Conservation (phyloP, 2,329 filamentous ascomycete genomes). For the Trichoderma sp. region DNA sequence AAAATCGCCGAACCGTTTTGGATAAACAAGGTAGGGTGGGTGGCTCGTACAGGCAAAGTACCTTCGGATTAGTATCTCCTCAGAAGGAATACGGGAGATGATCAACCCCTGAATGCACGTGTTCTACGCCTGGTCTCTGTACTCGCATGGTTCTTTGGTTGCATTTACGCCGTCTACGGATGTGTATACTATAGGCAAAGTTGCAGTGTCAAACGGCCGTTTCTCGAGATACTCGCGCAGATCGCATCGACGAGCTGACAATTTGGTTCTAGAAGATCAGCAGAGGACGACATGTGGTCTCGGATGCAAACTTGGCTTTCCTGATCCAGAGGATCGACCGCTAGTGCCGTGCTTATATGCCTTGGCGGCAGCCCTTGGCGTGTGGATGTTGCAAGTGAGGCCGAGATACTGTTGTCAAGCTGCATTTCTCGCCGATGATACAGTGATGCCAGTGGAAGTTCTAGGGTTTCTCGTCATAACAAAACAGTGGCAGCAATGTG, state of each 20-base stretch:
- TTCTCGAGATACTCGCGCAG: neutral
- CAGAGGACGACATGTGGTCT: neutral
- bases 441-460: neutral
- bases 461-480: neutral
- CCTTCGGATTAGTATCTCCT: neutral
- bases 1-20: constrained; percentile 13
- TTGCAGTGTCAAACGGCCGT: neutral
- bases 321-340: neutral
- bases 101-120: neutral
- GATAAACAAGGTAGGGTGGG: neutral
- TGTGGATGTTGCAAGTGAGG: neutral
- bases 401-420: neutral
- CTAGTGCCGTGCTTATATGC: constrained; percentile 12
- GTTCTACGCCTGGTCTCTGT: neutral
- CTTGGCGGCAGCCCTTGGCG: neutral
- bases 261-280: constrained; percentile 9
- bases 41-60: neutral
- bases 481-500: neutral
- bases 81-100: neutral
- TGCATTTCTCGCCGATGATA: neutral
- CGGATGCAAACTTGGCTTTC: constrained; percentile 9
- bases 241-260: neutral
- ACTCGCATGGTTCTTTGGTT: neutral
- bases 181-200: neutral
- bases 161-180: neutral